Conservation (phyloP, 176 grass and related monocot genomes). For the Elymus sibiricus region DNA sequence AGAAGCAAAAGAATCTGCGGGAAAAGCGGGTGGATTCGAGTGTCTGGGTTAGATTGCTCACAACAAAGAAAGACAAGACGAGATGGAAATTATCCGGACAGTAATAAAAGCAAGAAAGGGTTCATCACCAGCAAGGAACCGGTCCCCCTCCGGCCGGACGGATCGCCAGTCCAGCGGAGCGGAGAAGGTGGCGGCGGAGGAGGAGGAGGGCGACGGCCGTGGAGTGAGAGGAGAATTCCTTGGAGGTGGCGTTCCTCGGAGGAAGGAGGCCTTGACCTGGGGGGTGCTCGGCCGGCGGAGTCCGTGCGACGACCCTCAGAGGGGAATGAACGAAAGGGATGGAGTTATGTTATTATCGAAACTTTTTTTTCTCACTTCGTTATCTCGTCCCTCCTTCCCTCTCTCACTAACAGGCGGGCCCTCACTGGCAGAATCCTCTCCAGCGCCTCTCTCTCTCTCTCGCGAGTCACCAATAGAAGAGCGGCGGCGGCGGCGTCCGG, state of each 20-base stretch:
- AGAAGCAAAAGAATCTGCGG: neutral
- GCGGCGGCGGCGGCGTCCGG: no score
- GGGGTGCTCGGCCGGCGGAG: neutral
- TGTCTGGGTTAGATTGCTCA: neutral
- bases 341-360: neutral
- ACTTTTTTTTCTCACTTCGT: neutral
- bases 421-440: neutral
- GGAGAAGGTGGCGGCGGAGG: neutral
- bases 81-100: neutral
- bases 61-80: neutral
- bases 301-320: neutral
- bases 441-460: no score
- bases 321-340: no score
- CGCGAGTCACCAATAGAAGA: neutral
- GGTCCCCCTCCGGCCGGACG: neutral
- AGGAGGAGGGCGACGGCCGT: neutral
- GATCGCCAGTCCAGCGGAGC: neutral
- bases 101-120: neutral
- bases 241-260: neutral
- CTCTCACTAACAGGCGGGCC: neutral
- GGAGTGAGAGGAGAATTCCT: neutral
- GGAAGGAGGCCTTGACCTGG: no score
- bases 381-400: neutral
- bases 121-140: neutral
- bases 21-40: neutral